Base-by-base conservation (phyloP, 1,284 basidiomycete genomes). In the Omphalotus olearius region DNA sequence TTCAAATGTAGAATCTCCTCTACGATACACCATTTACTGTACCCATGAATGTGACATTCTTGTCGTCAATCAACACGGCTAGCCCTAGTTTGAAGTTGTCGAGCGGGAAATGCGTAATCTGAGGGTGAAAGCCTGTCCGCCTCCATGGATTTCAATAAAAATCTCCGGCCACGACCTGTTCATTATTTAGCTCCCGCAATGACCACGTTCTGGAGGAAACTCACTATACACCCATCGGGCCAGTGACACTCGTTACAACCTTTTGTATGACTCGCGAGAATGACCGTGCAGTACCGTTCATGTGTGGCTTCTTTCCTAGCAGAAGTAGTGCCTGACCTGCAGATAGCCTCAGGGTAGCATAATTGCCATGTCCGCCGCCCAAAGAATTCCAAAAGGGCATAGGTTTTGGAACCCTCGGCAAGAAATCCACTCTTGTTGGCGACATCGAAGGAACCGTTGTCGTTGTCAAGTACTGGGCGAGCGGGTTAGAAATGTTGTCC, bases 81-180 rank as follows among this genome's bases (percentile, higher is more conserved):
- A 66, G 46, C 2, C 64, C 64, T n/a, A n/a, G n/a, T n/a, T n/a
- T n/a, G n/a, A 66, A 18, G 14, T 58, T 52, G 16, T 60, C 56
- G 17, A 52, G 57, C 11, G 64, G 63, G 2, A 66, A 51, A 23
- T 63, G 58, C 14, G 56, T 52, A 4, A 66, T 55, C 16, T 46
- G 14, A 7, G 59, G 50, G 0, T 26, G 39, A 52, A 61, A 64
- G 4, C 64, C 63, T 64, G n/a, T n/a, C n/a, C n/a, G n/a, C n/a
- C n/a, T n/a, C n/a, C n/a, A n/a, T n/a, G n/a, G n/a, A n/a, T n/a
- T n/a, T n/a, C n/a, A n/a, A n/a, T n/a, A n/a, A n/a, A n/a, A n/a
- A n/a, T 23, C 25, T 56, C 55, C 1, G 59, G 58, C 38, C 45
- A 50, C 13, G 28, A 17, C 17, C 55, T 57, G 38, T 16, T 41